Base-by-base conservation (phyloP, 352 stramenopile species). In the Globisporangium lucens region DNA sequence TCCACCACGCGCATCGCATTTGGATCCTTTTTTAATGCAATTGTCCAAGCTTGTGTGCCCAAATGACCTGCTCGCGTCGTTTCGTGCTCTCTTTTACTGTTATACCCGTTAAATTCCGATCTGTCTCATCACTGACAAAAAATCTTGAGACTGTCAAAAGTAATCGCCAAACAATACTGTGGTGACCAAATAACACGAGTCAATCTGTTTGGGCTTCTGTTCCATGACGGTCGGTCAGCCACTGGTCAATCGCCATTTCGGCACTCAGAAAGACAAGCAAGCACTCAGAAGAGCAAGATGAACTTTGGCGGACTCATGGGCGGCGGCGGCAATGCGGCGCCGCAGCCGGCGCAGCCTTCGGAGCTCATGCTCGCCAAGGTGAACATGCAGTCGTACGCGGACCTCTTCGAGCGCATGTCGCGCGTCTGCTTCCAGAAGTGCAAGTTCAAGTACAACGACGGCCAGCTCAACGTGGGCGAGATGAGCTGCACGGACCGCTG, bases 401-500 rank as follows among this genome's bases (percentile, higher is more conserved):
- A 97, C 62, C 73, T 97, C 59, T 97, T 96, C 69, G 90, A 97
- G 75, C 89, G 91, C 58, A 90, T 98, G 75, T 94, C 89, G 72
- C 79, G 82, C 68, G 78, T 96, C 56, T 98, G 93, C 74, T 97
- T 97, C 82, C 89, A 97, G 74, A 98, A 98, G 76, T 98, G 93
- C 87, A 91, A 98, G 68, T 92, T 95, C 67, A 98, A 97, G 79
- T 98, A 98, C 80, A 96, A 94, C 59, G 97, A 99, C 75, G 86
- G 90, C 58, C 96, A 99, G 74, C 82, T 99, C 9, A 97, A 97
- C 63, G 86, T 99, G 35, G 97, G 96, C 71, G 97, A 99, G 85
- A 99, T 99, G 95, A 98, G 83, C 75, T 99, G 97, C 82, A 97
- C 98, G 66, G 97, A 99, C 86, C 92, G 97, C 71, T 99, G 97